Conservation (phyloP, 2,329 filamentous ascomycete species). For the Diaporthe sp. region DNA sequence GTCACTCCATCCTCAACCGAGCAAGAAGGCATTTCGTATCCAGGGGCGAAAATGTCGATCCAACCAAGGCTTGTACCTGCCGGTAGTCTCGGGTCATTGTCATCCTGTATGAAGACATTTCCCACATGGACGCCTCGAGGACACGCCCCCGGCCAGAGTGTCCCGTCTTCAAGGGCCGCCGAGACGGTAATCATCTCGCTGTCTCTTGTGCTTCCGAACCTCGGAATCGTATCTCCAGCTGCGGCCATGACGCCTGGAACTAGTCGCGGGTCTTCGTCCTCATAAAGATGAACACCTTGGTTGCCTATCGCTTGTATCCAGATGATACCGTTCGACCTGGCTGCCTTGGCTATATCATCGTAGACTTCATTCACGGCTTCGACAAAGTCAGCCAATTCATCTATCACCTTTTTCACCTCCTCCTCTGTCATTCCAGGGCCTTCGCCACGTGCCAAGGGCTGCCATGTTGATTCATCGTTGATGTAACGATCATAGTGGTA, state of each 20-base stretch:
- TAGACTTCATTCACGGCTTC: neutral
- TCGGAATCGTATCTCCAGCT: neutral
- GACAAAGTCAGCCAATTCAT: neutral
- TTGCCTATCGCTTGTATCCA: constrained; percentile 8
- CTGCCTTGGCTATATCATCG: neutral
- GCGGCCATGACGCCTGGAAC: neutral
- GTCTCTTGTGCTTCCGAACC: constrained; percentile 7
- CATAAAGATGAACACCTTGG: neutral
- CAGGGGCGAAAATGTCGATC: constrained; percentile 21
- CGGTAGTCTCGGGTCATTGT: constrained; percentile 10
- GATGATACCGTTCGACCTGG: constrained; percentile 5
- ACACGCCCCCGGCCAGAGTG: constrained; percentile 15
- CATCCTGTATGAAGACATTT: constrained; percentile 7
- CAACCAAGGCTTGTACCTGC: constrained; percentile 14
- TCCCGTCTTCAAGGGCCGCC: constrained; percentile 4
- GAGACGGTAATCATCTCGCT: constrained; percentile 20
- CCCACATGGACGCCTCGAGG: constrained; percentile 19
- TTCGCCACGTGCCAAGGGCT: neutral
- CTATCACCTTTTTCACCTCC: neutral
- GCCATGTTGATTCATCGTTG: constrained; percentile 11
- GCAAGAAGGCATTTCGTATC: neutral
- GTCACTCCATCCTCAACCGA: neutral
- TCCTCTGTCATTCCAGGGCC: neutral
- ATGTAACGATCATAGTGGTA: neutral
- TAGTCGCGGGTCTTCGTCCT: neutral